Evolutionary conservation across 176 grass and related monocot genomes (phyloP).

Genomic region (Musa schizocarpa): DNA sequence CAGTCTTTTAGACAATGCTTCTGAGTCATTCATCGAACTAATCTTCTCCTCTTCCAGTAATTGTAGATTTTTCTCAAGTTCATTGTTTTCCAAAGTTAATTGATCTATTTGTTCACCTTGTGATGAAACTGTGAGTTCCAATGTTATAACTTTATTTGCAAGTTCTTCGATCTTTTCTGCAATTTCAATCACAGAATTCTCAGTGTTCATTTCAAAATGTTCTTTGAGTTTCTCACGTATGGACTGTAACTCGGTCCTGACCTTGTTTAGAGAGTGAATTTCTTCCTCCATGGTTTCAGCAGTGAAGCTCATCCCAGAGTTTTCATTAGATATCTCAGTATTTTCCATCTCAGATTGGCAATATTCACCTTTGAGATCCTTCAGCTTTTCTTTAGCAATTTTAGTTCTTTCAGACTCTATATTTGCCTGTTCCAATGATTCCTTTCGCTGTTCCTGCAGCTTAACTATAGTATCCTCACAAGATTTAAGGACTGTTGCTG

Average conservation of each 20-base stretch:
- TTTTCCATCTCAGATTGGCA: slow-evolving; percentile 26
- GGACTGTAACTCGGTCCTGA: slow-evolving; percentile 31
- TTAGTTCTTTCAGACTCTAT: slow-evolving; percentile 37
- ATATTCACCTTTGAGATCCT: slow-evolving; percentile 27
- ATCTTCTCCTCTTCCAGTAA: slow-evolving; percentile 50
- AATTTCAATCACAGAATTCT: slow-evolving; percentile 55
- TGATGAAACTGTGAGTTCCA: slow-evolving; percentile 80
- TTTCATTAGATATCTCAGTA: neutral
- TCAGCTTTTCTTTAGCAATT: slow-evolving; percentile 36
- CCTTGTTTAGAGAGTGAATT: slow-evolving; percentile 27
- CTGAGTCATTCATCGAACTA: slow-evolving; percentile 12
- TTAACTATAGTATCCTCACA: slow-evolving; percentile 49
- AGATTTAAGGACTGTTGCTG: slow-evolving; percentile 50
- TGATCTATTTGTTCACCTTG: slow-evolving; percentile 62
- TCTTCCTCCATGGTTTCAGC: slow-evolving; percentile 23
- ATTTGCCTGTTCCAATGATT: slow-evolving; percentile 20
- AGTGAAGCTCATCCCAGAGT: slow-evolving; percentile 1
- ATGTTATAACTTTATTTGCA: slow-evolving; percentile 62
- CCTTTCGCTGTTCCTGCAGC: slow-evolving; percentile 45
- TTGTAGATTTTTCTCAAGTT: slow-evolving; percentile 40
- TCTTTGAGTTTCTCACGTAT: slow-evolving; percentile 56
- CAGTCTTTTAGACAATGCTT: slow-evolving; percentile 35
- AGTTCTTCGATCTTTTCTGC: slow-evolving; percentile 78
- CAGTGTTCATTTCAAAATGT: slow-evolving; percentile 48
- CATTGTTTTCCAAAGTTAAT: slow-evolving; percentile 43